Percentiles rank a stretch among this genome's conserved stretches.
phyloP scores from a whole-genome alignment of 805 yeast genomes.

The Candida patagonica region DNA sequence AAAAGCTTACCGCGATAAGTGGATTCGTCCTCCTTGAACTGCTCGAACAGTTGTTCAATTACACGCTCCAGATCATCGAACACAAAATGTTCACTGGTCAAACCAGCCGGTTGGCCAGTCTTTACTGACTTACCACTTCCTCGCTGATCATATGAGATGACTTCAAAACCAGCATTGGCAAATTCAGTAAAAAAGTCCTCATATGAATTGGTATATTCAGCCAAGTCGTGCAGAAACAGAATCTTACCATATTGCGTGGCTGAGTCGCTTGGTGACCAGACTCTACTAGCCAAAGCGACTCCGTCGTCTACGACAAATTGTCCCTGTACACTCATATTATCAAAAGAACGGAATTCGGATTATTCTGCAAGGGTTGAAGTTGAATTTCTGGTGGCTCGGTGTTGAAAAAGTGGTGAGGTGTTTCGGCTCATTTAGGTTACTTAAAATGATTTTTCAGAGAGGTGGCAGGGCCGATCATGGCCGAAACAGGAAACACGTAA shows the following conservation, averaged over 20 bases:
- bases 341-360: too few relatives aligned
- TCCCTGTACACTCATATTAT: too few relatives aligned
- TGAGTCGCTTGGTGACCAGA: constrained; percentile 17
- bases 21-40: constrained; percentile 4
- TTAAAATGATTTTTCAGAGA: too few relatives aligned
- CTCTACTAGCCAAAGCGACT: constrained; percentile 8
- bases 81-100: constrained; percentile 25
- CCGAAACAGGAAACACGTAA: too few relatives aligned
- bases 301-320: constrained; percentile 8
- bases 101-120: constrained; percentile 23
- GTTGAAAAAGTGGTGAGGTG: too few relatives aligned
- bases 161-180: constrained; percentile 27
- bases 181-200: constrained; percentile 24
- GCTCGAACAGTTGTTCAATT: constrained; percentile 12
- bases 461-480: too few relatives aligned
- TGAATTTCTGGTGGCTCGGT: too few relatives aligned
- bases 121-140: constrained; percentile 30
- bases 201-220: constrained; percentile 27
- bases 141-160: constrained; percentile 31
- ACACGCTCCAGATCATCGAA: constrained; percentile 28
- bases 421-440: too few relatives aligned
- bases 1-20: constrained; percentile 20
- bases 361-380: too few relatives aligned
- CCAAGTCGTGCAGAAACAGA: constrained; percentile 30
- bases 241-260: constrained; percentile 21